phyloP scores from a whole-genome alignment of 352 stramenopile genomes.

The Pythium folliculosum region DNA sequence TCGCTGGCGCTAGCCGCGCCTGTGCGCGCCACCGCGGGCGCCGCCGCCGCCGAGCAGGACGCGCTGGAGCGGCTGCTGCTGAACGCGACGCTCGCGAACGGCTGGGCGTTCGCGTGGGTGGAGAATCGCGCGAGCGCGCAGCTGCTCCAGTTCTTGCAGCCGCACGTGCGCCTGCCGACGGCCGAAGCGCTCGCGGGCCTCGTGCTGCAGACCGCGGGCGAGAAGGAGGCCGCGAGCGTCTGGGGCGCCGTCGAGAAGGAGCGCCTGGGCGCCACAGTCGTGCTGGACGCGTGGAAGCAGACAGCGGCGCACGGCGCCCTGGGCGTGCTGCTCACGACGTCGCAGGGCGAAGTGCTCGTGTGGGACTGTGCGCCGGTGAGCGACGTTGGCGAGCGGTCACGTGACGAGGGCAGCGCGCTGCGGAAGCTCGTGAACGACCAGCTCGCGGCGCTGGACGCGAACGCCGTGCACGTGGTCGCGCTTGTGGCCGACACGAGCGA shows the following conservation, averaged over 20 bases:
- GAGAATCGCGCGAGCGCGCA: constrained; percentile 25
- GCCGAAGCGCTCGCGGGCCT: constrained; percentile 12
- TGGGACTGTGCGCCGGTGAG: constrained; percentile 6
- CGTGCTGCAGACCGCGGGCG: constrained; percentile 14
- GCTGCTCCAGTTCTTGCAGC: constrained; percentile 20
- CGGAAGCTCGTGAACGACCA: constrained; percentile 3
- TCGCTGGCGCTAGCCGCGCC: constrained; percentile 15
- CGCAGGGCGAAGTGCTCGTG: constrained; percentile 18
- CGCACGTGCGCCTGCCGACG: constrained; percentile 13
- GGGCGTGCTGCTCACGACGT: constrained; percentile 20
- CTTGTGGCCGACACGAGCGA: constrained; percentile 20
- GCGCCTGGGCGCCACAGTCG: constrained; percentile 24
- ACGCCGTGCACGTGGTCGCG: constrained; percentile 14
- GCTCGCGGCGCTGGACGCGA: constrained; percentile 7
- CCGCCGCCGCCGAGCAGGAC: constrained; percentile 5
- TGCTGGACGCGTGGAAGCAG: constrained; percentile 24
- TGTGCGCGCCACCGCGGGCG: not conserved
- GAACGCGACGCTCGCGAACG: constrained; percentile 26
- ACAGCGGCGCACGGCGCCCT: constrained; percentile 1
- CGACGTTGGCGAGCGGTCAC: not conserved
- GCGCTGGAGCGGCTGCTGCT: constrained; percentile 25
- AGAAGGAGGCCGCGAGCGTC: constrained; percentile 19
- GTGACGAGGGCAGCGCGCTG: not conserved
- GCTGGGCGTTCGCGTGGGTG: constrained; percentile 27
- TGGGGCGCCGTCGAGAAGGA: constrained; percentile 23